A percentile compares a stretch with the other conserved stretches of the same genome.
phyloP scores from a whole-genome alignment of 257 asterid genomes.

The Solanum clarkiae region DNA sequence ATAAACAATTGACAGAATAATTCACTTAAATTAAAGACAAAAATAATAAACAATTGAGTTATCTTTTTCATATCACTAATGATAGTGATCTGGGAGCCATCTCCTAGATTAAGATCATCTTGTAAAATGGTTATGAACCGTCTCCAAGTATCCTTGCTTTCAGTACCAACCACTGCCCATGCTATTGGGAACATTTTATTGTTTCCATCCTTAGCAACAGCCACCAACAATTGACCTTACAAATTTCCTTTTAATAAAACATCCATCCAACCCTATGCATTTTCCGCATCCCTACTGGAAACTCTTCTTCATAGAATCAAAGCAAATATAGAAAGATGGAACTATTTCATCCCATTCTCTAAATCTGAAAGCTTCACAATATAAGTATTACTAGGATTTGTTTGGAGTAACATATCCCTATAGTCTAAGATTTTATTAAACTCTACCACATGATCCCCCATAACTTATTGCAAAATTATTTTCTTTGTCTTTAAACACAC shows the following conservation, averaged over 20 bases:
- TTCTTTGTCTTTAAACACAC: no score
- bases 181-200: background rate
- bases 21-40: no score
- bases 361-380: no score
- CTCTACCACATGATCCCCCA: no score
- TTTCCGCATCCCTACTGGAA: background rate
- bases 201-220: background rate
- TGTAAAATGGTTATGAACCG: background rate
- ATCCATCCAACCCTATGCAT: background rate
- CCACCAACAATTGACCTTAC: background rate
- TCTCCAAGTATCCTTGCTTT: background rate
- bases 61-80: background rate
- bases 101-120: background rate
- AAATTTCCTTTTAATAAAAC: background rate
- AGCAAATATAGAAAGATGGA: background rate
- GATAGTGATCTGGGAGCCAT: background rate
- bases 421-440: no score
- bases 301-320: background rate
- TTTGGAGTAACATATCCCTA: no score
- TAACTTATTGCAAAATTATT: no score
- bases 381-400: no score
- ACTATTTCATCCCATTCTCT: no score
- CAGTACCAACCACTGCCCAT: background rate
- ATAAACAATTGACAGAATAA: no score
- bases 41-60: no score